Conservation (phyloP, 345 rosid species). For the Pistacia integerrima region DNA sequence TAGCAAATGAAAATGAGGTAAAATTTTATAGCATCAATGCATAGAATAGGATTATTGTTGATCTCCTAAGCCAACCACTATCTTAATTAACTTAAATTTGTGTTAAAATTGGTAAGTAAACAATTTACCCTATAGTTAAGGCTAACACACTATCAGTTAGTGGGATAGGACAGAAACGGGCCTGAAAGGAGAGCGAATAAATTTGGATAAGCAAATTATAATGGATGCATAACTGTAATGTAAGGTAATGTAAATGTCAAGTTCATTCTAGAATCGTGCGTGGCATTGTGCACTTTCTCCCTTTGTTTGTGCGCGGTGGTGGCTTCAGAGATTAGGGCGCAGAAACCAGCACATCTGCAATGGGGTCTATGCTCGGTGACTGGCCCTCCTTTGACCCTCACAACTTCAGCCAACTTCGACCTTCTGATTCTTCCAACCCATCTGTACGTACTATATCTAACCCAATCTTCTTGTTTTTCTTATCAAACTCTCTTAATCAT, state of each 20-base stretch:
- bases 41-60: too few relatives aligned
- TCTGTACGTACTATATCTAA: constrained; percentile 46
- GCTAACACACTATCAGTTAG: too few relatives aligned
- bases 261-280: constrained; percentile 15
- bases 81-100: too few relatives aligned
- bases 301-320: constrained; percentile 12
- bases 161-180: not conserved
- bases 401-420: constrained; percentile 86
- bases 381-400: constrained; percentile 87
- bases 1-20: too few relatives aligned
- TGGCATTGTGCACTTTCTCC: constrained; percentile 16
- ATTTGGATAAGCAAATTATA: not conserved
- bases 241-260: not conserved
- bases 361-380: constrained; percentile 79
- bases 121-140: too few relatives aligned
- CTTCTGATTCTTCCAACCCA: constrained; percentile 81
- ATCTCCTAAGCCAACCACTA: too few relatives aligned
- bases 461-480: not conserved
- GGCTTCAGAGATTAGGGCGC: constrained; percentile 29
- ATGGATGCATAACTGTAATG: not conserved
- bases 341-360: constrained; percentile 32
- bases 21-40: too few relatives aligned
- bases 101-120: too few relatives aligned
- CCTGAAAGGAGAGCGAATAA: not conserved
- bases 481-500: not conserved